Conservation (phyloP, 169 alveolate species). For the Toxoplasma gondii region DNA sequence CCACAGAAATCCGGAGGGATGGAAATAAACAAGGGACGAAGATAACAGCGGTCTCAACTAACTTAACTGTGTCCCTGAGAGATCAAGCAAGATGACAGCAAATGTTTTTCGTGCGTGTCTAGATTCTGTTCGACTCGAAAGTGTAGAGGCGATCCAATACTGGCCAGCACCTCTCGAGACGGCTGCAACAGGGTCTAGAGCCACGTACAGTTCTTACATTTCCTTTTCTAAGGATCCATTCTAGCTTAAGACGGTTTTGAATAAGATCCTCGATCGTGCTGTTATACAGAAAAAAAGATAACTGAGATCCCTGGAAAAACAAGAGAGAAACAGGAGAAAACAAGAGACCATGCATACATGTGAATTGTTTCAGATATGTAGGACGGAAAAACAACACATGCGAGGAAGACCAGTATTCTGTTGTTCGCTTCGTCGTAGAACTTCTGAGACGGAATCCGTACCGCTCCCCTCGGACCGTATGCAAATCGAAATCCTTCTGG, state of each 20-base stretch:
- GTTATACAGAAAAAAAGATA: slow-evolving; percentile 42
- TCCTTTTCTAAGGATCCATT: slow-evolving; percentile 56
- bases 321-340: background rate
- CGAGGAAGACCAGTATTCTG: no score
- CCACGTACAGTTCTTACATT: background rate
- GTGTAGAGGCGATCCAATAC: no score
- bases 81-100: no score
- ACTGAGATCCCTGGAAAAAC: slow-evolving; percentile 44
- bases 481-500: slow-evolving; percentile 50
- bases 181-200: no score
- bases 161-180: no score
- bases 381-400: no score
- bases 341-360: background rate
- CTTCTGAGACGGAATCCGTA: background rate
- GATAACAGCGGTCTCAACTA: background rate
- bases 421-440: no score
- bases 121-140: no score
- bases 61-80: no score
- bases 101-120: no score
- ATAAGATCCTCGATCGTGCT: slow-evolving; percentile 57
- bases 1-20: background rate
- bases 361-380: no score
- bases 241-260: slow-evolving; percentile 47
- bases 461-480: slow-evolving; percentile 48
- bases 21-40: background rate